These are phyloP conservation scores for Adansonia madagascariensis DNA, from an alignment of 441 rosid genomes.

Conservation along the genomic window DNA sequence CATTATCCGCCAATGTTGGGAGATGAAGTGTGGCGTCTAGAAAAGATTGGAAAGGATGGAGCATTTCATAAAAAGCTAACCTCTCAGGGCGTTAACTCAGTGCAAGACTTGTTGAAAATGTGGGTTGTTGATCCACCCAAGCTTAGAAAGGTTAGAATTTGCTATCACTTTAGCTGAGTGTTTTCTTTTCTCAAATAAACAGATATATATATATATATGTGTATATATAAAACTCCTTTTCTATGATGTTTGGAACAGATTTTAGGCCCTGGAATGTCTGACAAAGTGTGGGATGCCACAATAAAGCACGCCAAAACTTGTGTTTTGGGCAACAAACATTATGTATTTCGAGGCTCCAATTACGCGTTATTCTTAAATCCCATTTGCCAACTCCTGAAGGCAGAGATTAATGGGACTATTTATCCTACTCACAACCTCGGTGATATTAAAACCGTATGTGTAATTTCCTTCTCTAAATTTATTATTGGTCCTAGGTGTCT, in stretches of 20 bases:
- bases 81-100: conserved; percentile 46
- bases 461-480: no score
- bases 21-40: conserved; percentile 92
- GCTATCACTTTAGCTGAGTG: no score
- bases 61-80: conserved; percentile 79
- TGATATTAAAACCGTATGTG: conserved; percentile 45
- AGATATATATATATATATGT: background rate
- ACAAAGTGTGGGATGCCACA: conserved; percentile 78
- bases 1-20: conserved; percentile 79
- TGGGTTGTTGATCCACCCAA: conserved; percentile 51
- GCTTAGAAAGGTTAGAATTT: conserved; percentile 57
- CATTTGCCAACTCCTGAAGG: conserved; percentile 64
- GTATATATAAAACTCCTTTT: background rate
- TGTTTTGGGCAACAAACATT: conserved; percentile 58
- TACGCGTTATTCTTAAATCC: conserved; percentile 58
- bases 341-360: conserved; percentile 40
- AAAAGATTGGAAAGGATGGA: conserved; percentile 86
- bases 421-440: conserved; percentile 41
- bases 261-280: conserved; percentile 76
- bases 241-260: conserved; percentile 43
- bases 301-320: conserved; percentile 79
- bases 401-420: conserved; percentile 43
- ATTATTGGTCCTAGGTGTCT: background rate
- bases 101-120: conserved; percentile 78
- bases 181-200: background rate